Base-by-base conservation (phyloP, 2,329 filamentous ascomycete species). In the Pseudofabraea citricarpa region DNA sequence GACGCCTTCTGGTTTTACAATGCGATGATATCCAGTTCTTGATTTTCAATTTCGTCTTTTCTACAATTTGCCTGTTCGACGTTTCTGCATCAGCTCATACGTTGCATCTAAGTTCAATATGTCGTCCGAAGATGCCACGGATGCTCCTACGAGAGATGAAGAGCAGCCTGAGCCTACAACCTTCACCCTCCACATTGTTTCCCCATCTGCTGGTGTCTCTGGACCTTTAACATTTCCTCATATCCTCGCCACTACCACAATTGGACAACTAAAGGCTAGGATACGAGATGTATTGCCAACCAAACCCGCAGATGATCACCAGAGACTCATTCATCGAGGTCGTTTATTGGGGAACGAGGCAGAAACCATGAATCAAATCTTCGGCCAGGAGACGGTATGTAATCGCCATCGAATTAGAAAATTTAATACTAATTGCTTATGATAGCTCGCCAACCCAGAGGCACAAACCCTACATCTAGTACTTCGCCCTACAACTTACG, bases 241-340 rank as follows among this genome's bases (percentile, higher is more conserved):
- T 18, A 60, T 81, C 9, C 64, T 73, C 12, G 65, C 67, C 31
- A 64, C 65, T 2, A 78, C 74, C 2, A 81, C 76, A 0, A 65
- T 83, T 37, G 70, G 69, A 44, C 65, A 79, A 58, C 63, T 83
- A 24, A 83, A 82, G 57, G 71, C 72, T 33, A 75, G 66, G 56
- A 79, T 83, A 45, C 73, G 76, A 23, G 67, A 77, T 53, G 56
- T 60, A 3, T 57, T 82, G 32, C 62, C 68, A 19, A 59, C 72
- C 35, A 72, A 69, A 40, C 77, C 78, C 3, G 53, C 68, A 13
- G 70, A 79, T 47, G 70, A 77, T 24, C 68, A 73, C 24, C 77
- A 83, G 57, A 70, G 79, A 32, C 62, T 84, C 46, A 83, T 84
- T 27, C 73, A 83, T 54, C 69, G 74, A 32, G 80, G 80, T 1